Evolutionary conservation across 2,329 filamentous ascomycete genomes (phyloP), one percentile per base, ranked within the genome.

Genomic region (Ceratocystis variospora): DNA sequence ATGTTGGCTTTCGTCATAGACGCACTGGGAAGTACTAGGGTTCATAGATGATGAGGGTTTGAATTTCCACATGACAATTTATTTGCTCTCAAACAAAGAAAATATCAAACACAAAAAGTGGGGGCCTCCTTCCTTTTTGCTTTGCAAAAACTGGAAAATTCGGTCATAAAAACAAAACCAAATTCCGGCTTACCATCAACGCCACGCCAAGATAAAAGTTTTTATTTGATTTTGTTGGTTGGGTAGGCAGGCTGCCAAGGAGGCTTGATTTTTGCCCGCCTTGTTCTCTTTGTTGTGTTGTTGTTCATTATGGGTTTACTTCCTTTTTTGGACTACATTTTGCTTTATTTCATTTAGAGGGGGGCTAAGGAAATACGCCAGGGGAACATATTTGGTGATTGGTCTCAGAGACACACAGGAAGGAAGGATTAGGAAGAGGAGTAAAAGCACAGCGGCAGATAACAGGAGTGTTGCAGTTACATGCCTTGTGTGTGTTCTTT

Each of bases 151-250:
- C n/a, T 3, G 4, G 5, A 50, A 50, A 50, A 22, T 15, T 50
- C 6, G n/a, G 48, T 10, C n/a, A 22, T 22, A 50, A 50, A 50
- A 22, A 22, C 15, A 48, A 19, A 31, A 33, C 3, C 5, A 57
- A 33, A 57, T 33, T 25, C 53, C 15, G 6, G 53, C 10, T 59
- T 15, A 15, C 15, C 28, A 31, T 17, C 53, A 15, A 57, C 25
- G 25, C 53, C 25, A 17, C 8, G 53, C 53, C 53, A 59, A 59
- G 53, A 59, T 7, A 22, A 59, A 59, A 59, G 12, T 37, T 1
- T 19, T 59, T 25, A 59, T 59, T 59, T 59, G 53, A 59, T 31
- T 33, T 22, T 31, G 12, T 59, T 59, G 25, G 53, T 57, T 57
- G 53, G 53, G 53, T 22, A 22, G 22, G 17, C 17, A 22, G 22